Base-by-base conservation (phyloP, 1,139 yeast genomes). In the Diutina sp. region DNA sequence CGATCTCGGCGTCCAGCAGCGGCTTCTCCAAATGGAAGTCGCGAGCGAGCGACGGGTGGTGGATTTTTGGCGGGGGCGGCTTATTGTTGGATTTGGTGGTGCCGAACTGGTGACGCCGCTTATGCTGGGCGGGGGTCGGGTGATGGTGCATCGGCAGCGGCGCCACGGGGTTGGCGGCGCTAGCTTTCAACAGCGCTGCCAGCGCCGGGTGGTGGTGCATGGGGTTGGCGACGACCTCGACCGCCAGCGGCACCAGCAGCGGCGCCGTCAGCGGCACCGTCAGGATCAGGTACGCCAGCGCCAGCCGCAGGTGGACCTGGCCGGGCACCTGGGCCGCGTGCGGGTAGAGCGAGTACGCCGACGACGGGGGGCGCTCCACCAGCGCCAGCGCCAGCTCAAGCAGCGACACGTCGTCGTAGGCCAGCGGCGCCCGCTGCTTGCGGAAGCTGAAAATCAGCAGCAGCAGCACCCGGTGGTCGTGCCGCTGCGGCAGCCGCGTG, bases 1-100 rank as follows among this genome's bases (percentile, higher is more conserved):
- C 90, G 48, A 87, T 80, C 62, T 83, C 90, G 38, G 51, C 51
- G 16, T n/a, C 35, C 51, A 29, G 38, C 35, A 30, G 14, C 11
- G 51, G 51, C 16, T 29, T 28, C n/a, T 47, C 51, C 16, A 47
- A 28, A 16, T 12, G 16, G 16, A 47, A 30, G 9, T 29, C 51
- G 4, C 21, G 12, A 4, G 12, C 18, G 30, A 30, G 51, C n/a
- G 21, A 28, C 16, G 51, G 51, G n/a, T 47, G 51, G 30, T n/a
- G 14, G 18, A 47, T 47, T 30, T 47, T 47, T 2, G 41, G 41
- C 1, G 41, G 41, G 4, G 41, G n/a, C 41, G 41, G 41, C 41
- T 11, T 8, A n/a, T 12, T n/a, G 41, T n/a, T n/a, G 41, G 41
- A n/a, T 32, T 32, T 32, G 38, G 38, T 11, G 38, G 12, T 11